A percentile compares a stretch with the other conserved stretches of the same genome.
These are phyloP conservation scores for Picea abies DNA, from an alignment of 83 land plant species.

Conservation along the genomic window DNA sequence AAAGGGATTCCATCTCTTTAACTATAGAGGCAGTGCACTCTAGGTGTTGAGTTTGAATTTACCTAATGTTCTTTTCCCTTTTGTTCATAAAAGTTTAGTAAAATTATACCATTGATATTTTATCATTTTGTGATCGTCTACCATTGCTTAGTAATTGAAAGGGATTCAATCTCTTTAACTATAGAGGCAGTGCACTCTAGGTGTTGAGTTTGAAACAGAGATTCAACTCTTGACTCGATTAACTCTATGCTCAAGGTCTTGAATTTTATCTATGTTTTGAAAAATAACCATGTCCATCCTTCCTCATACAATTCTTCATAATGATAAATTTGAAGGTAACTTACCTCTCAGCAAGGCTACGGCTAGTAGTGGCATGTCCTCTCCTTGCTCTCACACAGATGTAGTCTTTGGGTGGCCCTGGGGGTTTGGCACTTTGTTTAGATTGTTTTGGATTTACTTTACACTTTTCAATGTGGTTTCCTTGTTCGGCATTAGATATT, in stretches of 20 bases:
- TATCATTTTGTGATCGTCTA: no score
- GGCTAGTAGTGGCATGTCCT: slow-evolving; percentile 19
- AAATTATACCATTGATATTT: no score
- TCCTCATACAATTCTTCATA: slow-evolving; percentile 1
- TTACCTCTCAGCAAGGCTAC: slow-evolving; percentile 19
- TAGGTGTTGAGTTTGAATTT: background rate
- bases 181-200: background rate
- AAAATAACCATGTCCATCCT: background rate
- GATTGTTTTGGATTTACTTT: slow-evolving; percentile 5
- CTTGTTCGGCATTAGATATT: background rate
- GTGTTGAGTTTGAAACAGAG: background rate
- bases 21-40: background rate
- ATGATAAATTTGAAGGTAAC: background rate
- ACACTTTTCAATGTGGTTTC: background rate
- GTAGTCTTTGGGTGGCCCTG: slow-evolving; percentile 2
- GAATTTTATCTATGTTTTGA: background rate
- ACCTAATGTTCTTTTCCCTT: no score
- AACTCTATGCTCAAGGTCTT: background rate
- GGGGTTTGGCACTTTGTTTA: background rate
- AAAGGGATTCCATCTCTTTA: no score
- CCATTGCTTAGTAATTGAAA: no score
- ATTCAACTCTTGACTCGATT: background rate
- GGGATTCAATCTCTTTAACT: background rate
- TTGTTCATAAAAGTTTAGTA: no score
- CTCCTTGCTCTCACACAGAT: slow-evolving; percentile 15